Evolutionary conservation across 257 asterid species (phyloP).

Genomic region (Phtheirospermum japonicum): DNA sequence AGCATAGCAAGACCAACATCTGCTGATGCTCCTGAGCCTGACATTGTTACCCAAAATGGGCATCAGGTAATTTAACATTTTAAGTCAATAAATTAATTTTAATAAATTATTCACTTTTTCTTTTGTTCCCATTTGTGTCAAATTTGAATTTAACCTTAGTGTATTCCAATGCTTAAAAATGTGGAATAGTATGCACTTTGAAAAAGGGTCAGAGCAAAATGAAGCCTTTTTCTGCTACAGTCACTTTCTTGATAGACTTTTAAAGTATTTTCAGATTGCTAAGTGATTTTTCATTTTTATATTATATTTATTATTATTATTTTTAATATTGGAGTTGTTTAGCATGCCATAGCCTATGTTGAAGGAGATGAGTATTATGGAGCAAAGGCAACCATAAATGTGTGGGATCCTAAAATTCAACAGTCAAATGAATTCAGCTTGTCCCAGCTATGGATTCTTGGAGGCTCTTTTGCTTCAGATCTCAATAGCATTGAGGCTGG

Average conservation of each 20-base stretch:
- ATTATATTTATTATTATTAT: not conserved
- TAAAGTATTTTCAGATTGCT: conserved; percentile 19
- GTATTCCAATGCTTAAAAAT: not conserved
- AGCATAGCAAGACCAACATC: conserved; percentile 49
- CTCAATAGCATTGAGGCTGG: conserved; percentile 93
- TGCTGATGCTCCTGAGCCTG: conserved; percentile 58
- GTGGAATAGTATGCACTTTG: conserved; percentile 10
- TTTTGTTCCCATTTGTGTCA: not conserved
- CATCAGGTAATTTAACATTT: conserved; percentile 55
- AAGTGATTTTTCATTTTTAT: conserved; percentile 20
- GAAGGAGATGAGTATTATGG: conserved; percentile 78
- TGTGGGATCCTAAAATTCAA: conserved; percentile 81
- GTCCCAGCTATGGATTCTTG: conserved; percentile 86
- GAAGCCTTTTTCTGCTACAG: conserved; percentile 21
- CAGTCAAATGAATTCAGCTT: conserved; percentile 80
- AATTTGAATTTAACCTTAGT: conserved; percentile 10
- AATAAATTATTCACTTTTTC: not conserved
- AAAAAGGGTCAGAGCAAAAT: conserved; percentile 19
- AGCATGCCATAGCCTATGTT: conserved; percentile 85
- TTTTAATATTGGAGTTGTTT: conserved; percentile 55
- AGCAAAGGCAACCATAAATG: conserved; percentile 83
- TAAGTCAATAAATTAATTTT: not conserved
- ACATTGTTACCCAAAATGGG: conserved; percentile 60
- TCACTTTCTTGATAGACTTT: conserved; percentile 11
- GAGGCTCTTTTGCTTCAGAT: conserved; percentile 71